Evolutionary conservation across 331 rosid species (phyloP).

Genomic region (Spiraea crenata): DNA sequence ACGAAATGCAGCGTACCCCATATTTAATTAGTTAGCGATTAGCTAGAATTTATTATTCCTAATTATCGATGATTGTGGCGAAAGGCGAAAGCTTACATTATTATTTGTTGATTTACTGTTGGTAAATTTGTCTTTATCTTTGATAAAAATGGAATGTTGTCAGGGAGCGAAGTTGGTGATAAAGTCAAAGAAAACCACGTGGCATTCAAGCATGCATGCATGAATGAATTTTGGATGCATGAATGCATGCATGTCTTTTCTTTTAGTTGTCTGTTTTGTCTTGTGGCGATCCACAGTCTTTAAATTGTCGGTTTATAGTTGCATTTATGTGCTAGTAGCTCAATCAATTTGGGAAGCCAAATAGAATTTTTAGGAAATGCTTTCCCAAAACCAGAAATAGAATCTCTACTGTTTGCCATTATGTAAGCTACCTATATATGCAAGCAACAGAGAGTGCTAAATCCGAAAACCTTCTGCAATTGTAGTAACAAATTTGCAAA

Average conservation of each 20-base stretch:
- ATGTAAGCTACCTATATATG: no score
- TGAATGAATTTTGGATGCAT: constrained; percentile 44
- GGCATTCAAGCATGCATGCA: constrained; percentile 37
- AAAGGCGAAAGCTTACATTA: no score
- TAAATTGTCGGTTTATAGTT: constrained; percentile 14
- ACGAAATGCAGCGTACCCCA: no score
- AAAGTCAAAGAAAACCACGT: constrained; percentile 31
- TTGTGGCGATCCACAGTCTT: constrained; percentile 44
- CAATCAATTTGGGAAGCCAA: not conserved
- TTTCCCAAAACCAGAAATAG: not conserved
- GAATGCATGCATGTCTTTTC: constrained; percentile 11
- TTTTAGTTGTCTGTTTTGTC: constrained; percentile 17
- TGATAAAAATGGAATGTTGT: constrained; percentile 56
- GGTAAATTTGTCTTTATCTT: not conserved
- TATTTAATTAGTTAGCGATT: no score
- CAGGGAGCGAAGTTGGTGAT: constrained; percentile 5
- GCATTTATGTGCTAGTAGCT: not conserved
- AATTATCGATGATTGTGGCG: no score
- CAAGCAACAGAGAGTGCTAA: no score
- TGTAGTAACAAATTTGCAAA: no score
- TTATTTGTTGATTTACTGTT: not conserved
- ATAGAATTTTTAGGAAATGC: not conserved
- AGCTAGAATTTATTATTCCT: no score
- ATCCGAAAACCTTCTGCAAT: no score
- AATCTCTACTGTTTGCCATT: no score